A percentile compares a stretch with the other conserved stretches of the same genome.
Conservation (phyloP, 805 yeast genomes). For the Schwanniomyces occidentalis region DNA sequence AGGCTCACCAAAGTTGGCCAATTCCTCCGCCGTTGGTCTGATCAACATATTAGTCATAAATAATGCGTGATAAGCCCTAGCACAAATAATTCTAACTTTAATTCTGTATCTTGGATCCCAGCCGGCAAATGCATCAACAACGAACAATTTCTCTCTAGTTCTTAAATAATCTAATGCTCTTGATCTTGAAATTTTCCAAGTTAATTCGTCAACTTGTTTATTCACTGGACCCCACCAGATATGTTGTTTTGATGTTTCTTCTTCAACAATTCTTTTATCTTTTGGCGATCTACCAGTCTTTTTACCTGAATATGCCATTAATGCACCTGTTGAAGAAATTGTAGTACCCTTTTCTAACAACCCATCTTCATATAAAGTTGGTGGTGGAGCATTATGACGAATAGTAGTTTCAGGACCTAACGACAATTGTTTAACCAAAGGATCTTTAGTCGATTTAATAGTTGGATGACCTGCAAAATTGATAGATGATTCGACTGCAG, state of each 20-base stretch:
- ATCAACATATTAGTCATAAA: constrained; percentile 98
- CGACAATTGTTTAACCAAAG: constrained; percentile 40
- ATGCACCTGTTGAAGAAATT: constrained; percentile 88
- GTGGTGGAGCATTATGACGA: constrained; percentile 91
- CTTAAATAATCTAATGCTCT: constrained; percentile 96
- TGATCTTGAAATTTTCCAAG: constrained; percentile 93
- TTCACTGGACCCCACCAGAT: constrained; percentile 99
- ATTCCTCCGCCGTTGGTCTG: constrained; percentile 89
- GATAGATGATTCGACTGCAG: constrained; percentile 46
- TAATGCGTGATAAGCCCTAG: constrained; percentile 97
- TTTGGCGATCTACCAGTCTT: constrained; percentile 98
- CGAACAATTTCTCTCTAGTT: constrained; percentile 91
- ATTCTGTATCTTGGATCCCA: constrained; percentile 98
- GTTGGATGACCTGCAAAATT: constrained; percentile 42
- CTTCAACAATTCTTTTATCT: constrained; percentile 97
- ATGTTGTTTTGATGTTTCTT: constrained; percentile 75
- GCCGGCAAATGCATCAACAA: constrained; percentile 96
- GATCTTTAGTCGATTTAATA: constrained; percentile 40
- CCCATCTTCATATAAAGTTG: constrained; percentile 93
- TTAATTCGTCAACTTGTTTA: constrained; percentile 88
- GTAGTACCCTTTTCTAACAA: constrained; percentile 87
- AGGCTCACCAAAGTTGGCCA: constrained; percentile 90
- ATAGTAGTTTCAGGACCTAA: constrained; percentile 63
- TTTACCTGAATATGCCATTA: constrained; percentile 91
- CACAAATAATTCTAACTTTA: constrained; percentile 94